Percentiles rank a stretch among this genome's conserved stretches.
Evolutionary conservation across 2,329 filamentous ascomycete genomes (phyloP).

Genomic region (Pseudogymnoascus sp.): DNA sequence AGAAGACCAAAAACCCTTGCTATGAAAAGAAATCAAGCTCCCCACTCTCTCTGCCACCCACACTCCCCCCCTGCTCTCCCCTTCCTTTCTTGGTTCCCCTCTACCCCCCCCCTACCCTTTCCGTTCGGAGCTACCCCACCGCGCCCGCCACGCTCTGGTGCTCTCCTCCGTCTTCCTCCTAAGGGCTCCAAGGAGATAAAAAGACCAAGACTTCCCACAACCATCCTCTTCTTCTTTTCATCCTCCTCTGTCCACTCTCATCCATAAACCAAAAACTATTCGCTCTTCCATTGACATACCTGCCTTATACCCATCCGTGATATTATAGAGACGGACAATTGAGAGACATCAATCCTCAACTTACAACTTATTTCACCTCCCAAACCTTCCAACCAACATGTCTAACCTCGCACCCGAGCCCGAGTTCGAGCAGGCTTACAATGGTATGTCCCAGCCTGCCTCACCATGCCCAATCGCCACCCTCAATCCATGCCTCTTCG

Average conservation of each 20-base stretch:
- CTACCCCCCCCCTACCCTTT: background rate
- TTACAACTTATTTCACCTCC: background rate
- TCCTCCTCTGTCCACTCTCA: background rate
- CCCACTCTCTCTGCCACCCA: conserved; percentile 5
- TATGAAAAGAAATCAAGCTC: conserved; percentile 4
- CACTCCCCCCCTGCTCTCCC: background rate
- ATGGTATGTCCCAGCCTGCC: conserved; percentile 51
- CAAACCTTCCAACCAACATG: conserved; percentile 44
- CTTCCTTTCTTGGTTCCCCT: background rate
- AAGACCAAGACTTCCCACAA: conserved; percentile 1
- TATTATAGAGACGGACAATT: conserved; percentile 6
- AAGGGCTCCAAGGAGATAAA: background rate
- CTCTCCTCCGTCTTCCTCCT: conserved; percentile 3
- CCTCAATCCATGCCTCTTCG: conserved; percentile 1
- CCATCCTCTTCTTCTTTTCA: background rate
- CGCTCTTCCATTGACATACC: background rate
- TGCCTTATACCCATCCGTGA: background rate
- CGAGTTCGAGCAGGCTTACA: conserved; percentile 98
- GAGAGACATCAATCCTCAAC: background rate
- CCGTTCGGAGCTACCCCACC: conserved; percentile 2
- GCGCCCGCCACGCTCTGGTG: background rate
- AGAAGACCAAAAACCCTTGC: background rate
- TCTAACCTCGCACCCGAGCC: conserved; percentile 82
- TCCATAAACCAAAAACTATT: conserved; percentile 1
- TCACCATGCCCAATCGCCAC: background rate